Percentiles rank a stretch among this genome's conserved stretches.
Conservation (phyloP, 1,284 basidiomycete genomes). For the Acaromyces ingoldii region DNA sequence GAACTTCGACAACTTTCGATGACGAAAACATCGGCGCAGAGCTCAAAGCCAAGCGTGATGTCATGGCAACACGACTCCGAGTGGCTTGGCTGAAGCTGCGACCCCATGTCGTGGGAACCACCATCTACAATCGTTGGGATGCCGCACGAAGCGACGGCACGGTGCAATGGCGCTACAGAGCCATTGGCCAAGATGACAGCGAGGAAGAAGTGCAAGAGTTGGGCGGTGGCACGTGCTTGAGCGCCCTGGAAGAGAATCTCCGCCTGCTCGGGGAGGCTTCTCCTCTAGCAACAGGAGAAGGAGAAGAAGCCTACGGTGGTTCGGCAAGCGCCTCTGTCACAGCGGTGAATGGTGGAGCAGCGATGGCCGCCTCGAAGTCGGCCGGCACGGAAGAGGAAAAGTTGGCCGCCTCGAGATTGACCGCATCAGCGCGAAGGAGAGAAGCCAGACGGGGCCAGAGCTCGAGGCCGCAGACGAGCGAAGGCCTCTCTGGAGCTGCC, state of each 20-base stretch:
- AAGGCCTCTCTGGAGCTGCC: too few relatives aligned
- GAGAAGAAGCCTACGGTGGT: too few relatives aligned
- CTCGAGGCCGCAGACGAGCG: too few relatives aligned
- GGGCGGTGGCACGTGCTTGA: conserved; percentile 32
- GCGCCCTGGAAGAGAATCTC: conserved; percentile 25
- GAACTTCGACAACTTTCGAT: too few relatives aligned
- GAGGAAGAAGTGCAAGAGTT: conserved; percentile 28
- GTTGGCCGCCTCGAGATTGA: too few relatives aligned
- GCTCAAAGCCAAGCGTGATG: conserved; percentile 35
- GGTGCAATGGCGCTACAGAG: conserved; percentile 32
- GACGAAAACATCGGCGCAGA: conserved; percentile 19
- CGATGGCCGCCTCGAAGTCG: too few relatives aligned
- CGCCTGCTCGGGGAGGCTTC: conserved; percentile 23
- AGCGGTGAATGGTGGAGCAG: too few relatives aligned
- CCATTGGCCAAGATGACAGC: conserved; percentile 27
- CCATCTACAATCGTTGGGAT: conserved; percentile 30
- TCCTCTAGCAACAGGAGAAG: too few relatives aligned
- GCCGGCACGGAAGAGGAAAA: too few relatives aligned
- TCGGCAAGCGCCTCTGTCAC: too few relatives aligned
- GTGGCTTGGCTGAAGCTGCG: conserved; percentile 38
- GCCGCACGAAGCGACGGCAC: conserved; percentile 25
- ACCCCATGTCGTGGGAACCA: conserved; percentile 37
- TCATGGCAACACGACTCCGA: conserved; percentile 39
- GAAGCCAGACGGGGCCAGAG: too few relatives aligned
- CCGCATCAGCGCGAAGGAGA: too few relatives aligned